phyloP scores from a whole-genome alignment of 2,329 filamentous ascomycete genomes.

The Endothia cerciana region DNA sequence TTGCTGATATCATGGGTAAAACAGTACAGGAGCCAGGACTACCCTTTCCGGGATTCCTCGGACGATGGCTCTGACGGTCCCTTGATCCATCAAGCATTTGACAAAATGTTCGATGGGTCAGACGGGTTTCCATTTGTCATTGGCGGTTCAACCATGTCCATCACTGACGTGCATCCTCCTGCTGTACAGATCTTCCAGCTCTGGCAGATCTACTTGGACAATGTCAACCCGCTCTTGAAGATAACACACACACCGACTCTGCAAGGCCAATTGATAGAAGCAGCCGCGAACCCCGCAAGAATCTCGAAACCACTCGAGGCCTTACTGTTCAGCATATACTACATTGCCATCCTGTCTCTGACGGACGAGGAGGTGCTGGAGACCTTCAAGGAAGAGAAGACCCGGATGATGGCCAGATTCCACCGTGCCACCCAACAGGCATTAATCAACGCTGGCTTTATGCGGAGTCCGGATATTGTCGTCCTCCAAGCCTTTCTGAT shows the following conservation, averaged over 20 bases:
- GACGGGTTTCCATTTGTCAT: slow-evolving; percentile 63
- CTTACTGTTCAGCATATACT: slow-evolving; percentile 69
- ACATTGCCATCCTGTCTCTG: slow-evolving; percentile 62
- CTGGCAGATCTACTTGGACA: slow-evolving; percentile 72
- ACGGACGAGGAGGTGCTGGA: slow-evolving; percentile 55
- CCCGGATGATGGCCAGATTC: slow-evolving; percentile 55
- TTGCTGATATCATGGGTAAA: neutral
- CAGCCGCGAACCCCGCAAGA: slow-evolving; percentile 57
- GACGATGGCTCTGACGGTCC: slow-evolving; percentile 58
- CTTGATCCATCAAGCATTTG: slow-evolving; percentile 61
- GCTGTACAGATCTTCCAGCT: slow-evolving; percentile 64
- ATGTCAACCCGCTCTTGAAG: slow-evolving; percentile 71
- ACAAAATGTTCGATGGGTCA: slow-evolving; percentile 59
- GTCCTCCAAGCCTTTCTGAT: slow-evolving; percentile 70
- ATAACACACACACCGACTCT: slow-evolving; percentile 69
- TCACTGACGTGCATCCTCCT: slow-evolving; percentile 55
- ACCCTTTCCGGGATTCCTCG: slow-evolving; percentile 56
- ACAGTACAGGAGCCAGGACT: slow-evolving; percentile 54
- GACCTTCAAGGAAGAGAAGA: slow-evolving; percentile 58
- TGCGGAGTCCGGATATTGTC: slow-evolving; percentile 66
- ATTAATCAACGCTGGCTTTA: slow-evolving; percentile 67
- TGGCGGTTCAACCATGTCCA: slow-evolving; percentile 46
- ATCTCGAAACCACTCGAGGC: slow-evolving; percentile 63
- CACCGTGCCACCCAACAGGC: slow-evolving; percentile 65
- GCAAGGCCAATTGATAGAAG: slow-evolving; percentile 67